Base-by-base conservation (phyloP, 2,329 filamentous ascomycete species). In the Karstenula rhodostoma region DNA sequence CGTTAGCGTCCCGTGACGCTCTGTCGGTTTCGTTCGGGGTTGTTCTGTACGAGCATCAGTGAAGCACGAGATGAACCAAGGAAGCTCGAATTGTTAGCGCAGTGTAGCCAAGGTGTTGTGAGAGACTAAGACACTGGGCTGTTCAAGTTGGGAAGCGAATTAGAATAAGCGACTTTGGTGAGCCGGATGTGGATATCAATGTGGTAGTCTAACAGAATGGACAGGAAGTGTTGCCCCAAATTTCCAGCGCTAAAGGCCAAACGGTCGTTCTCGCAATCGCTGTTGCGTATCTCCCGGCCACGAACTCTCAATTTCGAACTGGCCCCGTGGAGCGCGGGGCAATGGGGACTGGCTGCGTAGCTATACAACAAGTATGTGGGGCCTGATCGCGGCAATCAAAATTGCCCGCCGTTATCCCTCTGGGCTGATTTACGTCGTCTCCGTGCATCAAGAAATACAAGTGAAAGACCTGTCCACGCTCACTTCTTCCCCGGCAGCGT, bases 151-250 rank as follows among this genome's bases (percentile, higher is more conserved):
- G 8, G 8, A 32, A 6, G 29, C 8, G 29, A 10, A 10, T 10
- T 10, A 32, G 29, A 5, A n/a, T 19, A 44, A 33, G 25, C 17
- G 10, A 23, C 17, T n/a, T 37, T 15, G 17, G 10, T 19, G 13
- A 44, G 19, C 22, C 25, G n/a, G 9, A 54, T 44, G 37, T 54
- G 51, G 51, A 54, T 54, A 54, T 54, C 51, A 54, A 44, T 4
- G 25, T 44, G 17, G 12, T 17, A 15, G 19, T 43, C 51, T 43
- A 54, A 44, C 7, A 51, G 12, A 23, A 44, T 43, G 25, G 44
- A 52, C 49, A 52, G 35, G 42, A 19, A 44, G 23, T n/a, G 19
- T 22, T 32, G 32, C 32, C 12, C 33, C 4, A 25, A n/a, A 13
- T 33, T 35, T 27, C 5, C 17, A 17, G 13, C 35, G 7, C 12